Evolutionary conservation across 306 rosid species (phyloP), one percentile per base, ranked within the genome.

Genomic region (Vicia faba): DNA sequence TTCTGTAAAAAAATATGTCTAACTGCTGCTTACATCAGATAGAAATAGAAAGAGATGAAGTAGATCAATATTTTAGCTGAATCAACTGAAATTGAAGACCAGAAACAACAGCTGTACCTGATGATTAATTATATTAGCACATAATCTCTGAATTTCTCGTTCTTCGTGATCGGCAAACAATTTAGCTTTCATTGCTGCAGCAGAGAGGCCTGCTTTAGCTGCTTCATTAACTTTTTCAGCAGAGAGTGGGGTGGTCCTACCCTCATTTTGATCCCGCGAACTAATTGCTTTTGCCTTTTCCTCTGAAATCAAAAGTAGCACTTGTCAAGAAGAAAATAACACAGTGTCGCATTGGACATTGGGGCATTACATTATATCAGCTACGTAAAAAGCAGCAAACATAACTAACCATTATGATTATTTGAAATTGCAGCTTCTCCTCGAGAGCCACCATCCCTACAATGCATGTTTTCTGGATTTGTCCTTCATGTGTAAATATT

Each of bases 111-210:
- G 66, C 13, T 40, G 69, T 86, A 95, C 99, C 97, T 95, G 96
- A 78, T 95, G 99, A 29, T 85, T 95, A 66, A 95, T 75, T 7
- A 95, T 91, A 79, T 88, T 95, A 61, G 97, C 99, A 67, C 96
- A 95, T 61, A 91, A 78, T 74, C 99, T 89, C 86, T 95, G 99
- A 72, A 95, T 95, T 85, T 95, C 99, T n/a, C 99, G 84, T 79
- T 95, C 99, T 87, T 95, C 99, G 31, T 95, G 97, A 74, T 95
- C 99, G 0, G 97, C 97, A 81, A 95, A 95, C 66, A 88, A 79
- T 80, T 95, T 95, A 25, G 99, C 95, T 82, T 95, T 95, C 72
- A 87, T 87, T 62, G 97, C 99, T 63, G 99, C 99, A 23, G 97
- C 97, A 69, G 95, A 91, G 51, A 95, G 88, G 81, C 99, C 99